A percentile compares a stretch with the other conserved stretches of the same genome.
These are phyloP conservation scores for Monascus purpureus DNA, from an alignment of 495 filamentous ascomycete genomes.

Conservation along the genomic window DNA sequence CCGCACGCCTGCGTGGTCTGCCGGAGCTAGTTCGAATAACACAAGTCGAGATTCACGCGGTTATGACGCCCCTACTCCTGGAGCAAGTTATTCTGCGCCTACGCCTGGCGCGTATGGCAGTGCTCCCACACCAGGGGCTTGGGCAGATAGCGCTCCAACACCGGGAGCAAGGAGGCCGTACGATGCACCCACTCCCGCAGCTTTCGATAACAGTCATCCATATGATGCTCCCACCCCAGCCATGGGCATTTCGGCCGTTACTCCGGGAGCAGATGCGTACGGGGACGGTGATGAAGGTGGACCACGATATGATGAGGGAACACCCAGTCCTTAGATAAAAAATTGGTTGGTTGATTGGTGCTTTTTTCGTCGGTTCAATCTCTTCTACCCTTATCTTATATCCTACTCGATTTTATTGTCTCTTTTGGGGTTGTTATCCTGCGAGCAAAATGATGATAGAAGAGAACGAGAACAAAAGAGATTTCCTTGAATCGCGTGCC, in stretches of 20 bases:
- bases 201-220: conserved; percentile 39
- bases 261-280: conserved; percentile 53
- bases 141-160: conserved; percentile 48
- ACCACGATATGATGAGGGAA: conserved; percentile 41
- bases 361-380: conserved; percentile 2
- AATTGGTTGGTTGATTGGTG: not conserved
- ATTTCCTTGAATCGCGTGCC: too few relatives aligned
- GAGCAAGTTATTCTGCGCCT: conserved; percentile 42
- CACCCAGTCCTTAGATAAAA: conserved; percentile 29
- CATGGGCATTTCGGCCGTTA: conserved; percentile 53
- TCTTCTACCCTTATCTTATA: conserved; percentile 8
- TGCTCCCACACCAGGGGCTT: conserved; percentile 59
- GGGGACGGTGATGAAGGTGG: conserved; percentile 42
- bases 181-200: conserved; percentile 46
- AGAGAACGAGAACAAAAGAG: too few relatives aligned
- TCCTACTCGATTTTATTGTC: not conserved
- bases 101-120: conserved; percentile 34
- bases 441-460: too few relatives aligned
- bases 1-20: conserved; percentile 39
- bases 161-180: conserved; percentile 40
- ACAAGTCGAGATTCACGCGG: conserved; percentile 35
- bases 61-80: conserved; percentile 70
- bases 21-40: conserved; percentile 7
- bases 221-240: conserved; percentile 70
- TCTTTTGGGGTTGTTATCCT: too few relatives aligned